Evolutionary conservation across 768 basidiomycete species (phyloP).

Genomic region (Jaapia argillacea): DNA sequence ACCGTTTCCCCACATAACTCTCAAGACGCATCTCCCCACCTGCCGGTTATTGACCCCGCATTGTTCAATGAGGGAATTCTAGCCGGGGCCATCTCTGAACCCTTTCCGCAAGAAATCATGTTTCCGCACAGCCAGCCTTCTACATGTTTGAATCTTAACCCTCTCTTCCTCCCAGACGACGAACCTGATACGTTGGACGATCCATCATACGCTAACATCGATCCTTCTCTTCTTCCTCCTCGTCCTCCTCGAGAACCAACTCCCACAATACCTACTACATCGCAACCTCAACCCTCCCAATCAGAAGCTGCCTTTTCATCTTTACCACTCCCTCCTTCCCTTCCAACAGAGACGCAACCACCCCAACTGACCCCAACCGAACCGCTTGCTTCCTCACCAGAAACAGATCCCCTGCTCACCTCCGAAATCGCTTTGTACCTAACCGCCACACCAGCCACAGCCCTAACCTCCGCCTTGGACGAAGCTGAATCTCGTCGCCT

Average conservation of each 20-base stretch:
- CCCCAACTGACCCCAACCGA: no score
- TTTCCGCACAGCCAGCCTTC: background rate
- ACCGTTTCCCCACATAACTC: slow-evolving; percentile 19
- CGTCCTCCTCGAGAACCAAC: slow-evolving; percentile 8
- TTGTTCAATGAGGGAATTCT: slow-evolving; percentile 63
- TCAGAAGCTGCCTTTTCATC: slow-evolving; percentile 1
- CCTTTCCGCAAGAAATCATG: slow-evolving; percentile 4
- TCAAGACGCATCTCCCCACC: slow-evolving; percentile 11
- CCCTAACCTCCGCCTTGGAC: slow-evolving; percentile 51
- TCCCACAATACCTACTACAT: slow-evolving; percentile 7
- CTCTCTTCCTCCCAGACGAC: slow-evolving; percentile 26
- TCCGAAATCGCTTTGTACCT: slow-evolving; percentile 66
- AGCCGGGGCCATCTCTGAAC: slow-evolving; percentile 29
- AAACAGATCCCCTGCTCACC: no score
- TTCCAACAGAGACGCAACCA: no score
- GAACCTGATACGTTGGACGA: slow-evolving; percentile 22
- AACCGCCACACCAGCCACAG: slow-evolving; percentile 46
- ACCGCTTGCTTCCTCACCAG: background rate
- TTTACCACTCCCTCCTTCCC: no score
- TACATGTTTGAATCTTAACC: slow-evolving; percentile 5
- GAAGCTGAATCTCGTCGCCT: slow-evolving; percentile 57
- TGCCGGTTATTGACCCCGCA: slow-evolving; percentile 36
- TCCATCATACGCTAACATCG: slow-evolving; percentile 33
- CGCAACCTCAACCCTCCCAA: background rate
- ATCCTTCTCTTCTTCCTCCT: slow-evolving; percentile 38